Evolutionary conservation across 768 basidiomycete genomes (phyloP), one percentile per base, ranked within the genome.

Genomic region (Xerocomellus chrysenteron): DNA sequence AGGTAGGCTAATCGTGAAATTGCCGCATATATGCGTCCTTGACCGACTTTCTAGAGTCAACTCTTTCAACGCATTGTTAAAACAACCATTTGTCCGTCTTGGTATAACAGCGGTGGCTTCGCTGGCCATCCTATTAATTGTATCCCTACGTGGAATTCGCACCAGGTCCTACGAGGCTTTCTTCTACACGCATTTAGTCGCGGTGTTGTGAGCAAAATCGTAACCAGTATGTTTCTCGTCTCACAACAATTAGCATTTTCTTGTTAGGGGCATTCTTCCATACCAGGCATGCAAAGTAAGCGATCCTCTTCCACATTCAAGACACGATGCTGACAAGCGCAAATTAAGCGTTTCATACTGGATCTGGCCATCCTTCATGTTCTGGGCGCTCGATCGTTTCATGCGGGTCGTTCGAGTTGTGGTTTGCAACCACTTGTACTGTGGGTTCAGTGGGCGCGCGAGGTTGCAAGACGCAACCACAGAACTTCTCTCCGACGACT

Each of bases 141-240:
- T 82, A n/a, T 80, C 82, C 6, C 53, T 85, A 11, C 78, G 81
- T 12, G 77, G 76, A 2, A 60, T 86, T 21, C 78, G 84, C 10
- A 65, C 72, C 3, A 70, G 64, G 6, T 66, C 61, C 2, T 86
- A 84, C 52, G 84, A 86, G 61, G 4, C 78, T 5, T 87, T 87
- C 72, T 70, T 82, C 35, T 64, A 78, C 28, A 40, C 69, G 0
- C 85, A 87, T 63, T 75, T 81, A 50, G 9, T 77, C 4, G 58
- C 76, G 24, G 73, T 77, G 11, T 48, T 75, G 79, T 80, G 56
- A 65, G 79, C 55, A 16, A 17, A n/a, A 16, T 37, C 21, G 9
- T 3, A 4, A 2, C 12, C 0, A 30, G 2, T 0, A 4, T 28
- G 19, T 52, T 1, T 30, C 28, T 10, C 14, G 21, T 59, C 68